Percentiles rank a stretch among this genome's conserved stretches.
Conservation (phyloP, 257 asterid genomes). For the Lavandula angustifolia region DNA sequence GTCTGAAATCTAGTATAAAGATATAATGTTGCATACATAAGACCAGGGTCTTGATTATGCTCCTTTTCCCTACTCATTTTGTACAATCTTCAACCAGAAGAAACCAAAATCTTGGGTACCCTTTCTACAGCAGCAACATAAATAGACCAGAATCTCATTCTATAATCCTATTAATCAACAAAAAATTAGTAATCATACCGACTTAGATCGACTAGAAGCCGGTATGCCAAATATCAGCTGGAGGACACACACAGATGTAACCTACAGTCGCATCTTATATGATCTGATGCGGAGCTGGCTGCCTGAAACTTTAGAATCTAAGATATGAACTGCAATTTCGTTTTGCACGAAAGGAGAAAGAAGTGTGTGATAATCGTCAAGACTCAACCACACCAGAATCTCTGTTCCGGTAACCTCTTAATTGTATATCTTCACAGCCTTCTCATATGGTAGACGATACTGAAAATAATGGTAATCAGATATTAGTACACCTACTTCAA, state of each 20-base stretch:
- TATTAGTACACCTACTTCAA: constrained; percentile 16
- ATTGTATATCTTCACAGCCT: constrained; percentile 49
- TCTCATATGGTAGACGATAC: constrained; percentile 42
- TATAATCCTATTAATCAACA: constrained; percentile 27
- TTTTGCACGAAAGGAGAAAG: too few relatives aligned
- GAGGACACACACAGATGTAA: neutral
- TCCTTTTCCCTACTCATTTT: too few relatives aligned
- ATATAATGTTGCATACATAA: too few relatives aligned
- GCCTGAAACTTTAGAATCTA: too few relatives aligned
- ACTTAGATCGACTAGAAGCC: constrained; percentile 3
- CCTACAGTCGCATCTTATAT: neutral
- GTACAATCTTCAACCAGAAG: constrained; percentile 21
- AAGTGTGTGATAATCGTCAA: too few relatives aligned
- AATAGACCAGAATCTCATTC: constrained; percentile 23
- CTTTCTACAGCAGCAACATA: too few relatives aligned
- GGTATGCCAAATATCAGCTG: constrained; percentile 5
- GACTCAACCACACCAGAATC: neutral
- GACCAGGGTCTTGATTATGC: too few relatives aligned
- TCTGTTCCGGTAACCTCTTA: constrained; percentile 23
- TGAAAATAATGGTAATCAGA: constrained; percentile 26
- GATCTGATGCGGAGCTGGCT: neutral
- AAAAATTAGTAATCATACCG: constrained; percentile 2
- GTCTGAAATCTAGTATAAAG: too few relatives aligned
- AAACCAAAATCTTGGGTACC: constrained; percentile 9
- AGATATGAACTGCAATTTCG: too few relatives aligned